Base-by-base conservation (phyloP, 192 early-diverging fungal species). In the Backusella tuberculispora region DNA sequence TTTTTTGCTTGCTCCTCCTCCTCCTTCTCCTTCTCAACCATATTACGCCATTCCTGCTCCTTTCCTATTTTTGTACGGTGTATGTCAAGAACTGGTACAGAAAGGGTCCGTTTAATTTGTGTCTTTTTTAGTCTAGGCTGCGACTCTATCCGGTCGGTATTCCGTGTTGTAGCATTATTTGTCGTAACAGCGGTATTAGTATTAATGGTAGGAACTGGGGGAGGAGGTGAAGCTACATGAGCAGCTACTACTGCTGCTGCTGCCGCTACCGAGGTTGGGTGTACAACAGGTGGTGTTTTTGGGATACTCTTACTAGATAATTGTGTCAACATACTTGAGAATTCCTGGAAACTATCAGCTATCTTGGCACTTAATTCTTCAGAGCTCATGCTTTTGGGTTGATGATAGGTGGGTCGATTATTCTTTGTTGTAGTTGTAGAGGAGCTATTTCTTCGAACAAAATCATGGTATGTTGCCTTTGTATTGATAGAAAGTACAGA, bases 331-430 rank as follows among this genome's bases (percentile, higher is more conserved):
- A 77, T 77, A 40, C 69, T 56, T 7, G 70, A 72, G 45, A 80
- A 73, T 38, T 80, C 50, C 44, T 80, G 74, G 56, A 76, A 80
- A 67, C 69, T 80, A 63, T 80, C 69, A 40, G 78, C 78, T 24
- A 80, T 80, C 53, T 76, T 80, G 10, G 74, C 40, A 40, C 70
- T 63, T 15, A 80, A 34, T 68, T 80, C 78, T 50, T 80, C 74
- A 42, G 63, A 63, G 42, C 73, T 53, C 74, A 75, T 74, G 34
- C n/a, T 50, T 50, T 6, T 21, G 37, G 19, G 53, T 29, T 34
- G 48, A 41, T 72, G 42, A 21, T 42, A 24, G 34, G 10, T 60
- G 38, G 19, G 48, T 12, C 50, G 48, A n/a, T 60, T 26, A 6
- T 3, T 43, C 9, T 26, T 41, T 12, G 40, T 12, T 72, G 71